phyloP scores from a whole-genome alignment of 768 basidiomycete species.

The Pulveroboletus sp. region DNA sequence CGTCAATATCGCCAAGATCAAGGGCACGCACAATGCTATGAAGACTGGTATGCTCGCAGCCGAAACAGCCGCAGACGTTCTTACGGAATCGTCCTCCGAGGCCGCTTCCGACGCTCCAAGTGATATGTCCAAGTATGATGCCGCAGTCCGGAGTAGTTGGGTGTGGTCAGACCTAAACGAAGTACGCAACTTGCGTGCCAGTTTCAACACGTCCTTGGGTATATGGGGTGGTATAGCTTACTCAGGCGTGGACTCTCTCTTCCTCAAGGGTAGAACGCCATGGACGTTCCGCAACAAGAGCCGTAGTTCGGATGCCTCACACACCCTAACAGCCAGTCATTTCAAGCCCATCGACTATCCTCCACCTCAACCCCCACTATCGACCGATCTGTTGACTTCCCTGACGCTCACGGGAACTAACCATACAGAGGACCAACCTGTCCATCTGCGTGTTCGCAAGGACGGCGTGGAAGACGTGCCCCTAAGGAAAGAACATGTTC shows the following conservation, averaged over 20 bases:
- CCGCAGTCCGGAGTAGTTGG: constrained; percentile 71
- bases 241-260: constrained; percentile 81
- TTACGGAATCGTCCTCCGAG: constrained; percentile 32
- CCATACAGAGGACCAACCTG: constrained; percentile 93
- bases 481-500: constrained; percentile 61
- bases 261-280: constrained; percentile 81
- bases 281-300: constrained; percentile 84
- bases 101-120: constrained; percentile 24
- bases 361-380: constrained; percentile 79
- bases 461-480: constrained; percentile 38
- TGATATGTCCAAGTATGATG: constrained; percentile 74
- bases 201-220: constrained; percentile 77
- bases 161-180: constrained; percentile 82
- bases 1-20: constrained; percentile 95
- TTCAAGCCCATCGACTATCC: constrained; percentile 84
- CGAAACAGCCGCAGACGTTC: constrained; percentile 71
- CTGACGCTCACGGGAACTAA: constrained; percentile 90
- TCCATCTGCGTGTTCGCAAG: constrained; percentile 73
- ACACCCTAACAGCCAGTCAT: constrained; percentile 63
- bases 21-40: constrained; percentile 99
- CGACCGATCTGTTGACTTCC: constrained; percentile 90
- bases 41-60: constrained; percentile 98
- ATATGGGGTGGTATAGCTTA: constrained; percentile 85
- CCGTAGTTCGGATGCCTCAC: constrained; percentile 54
- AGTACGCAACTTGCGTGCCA: constrained; percentile 87